These are phyloP conservation scores for Lippia alba DNA, from an alignment of 305 asterid species.

Conservation along the genomic window DNA sequence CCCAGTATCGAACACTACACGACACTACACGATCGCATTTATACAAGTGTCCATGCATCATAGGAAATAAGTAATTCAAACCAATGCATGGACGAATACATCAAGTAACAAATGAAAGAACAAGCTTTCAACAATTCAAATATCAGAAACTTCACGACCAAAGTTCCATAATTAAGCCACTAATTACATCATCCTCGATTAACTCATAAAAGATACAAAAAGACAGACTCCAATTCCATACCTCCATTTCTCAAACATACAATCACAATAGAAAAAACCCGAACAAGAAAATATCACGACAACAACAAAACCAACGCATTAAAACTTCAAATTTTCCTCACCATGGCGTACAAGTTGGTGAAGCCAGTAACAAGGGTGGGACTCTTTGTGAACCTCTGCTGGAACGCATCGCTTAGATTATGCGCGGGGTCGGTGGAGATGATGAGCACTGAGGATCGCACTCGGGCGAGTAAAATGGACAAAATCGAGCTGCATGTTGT, in stretches of 20 bases:
- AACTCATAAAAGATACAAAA: neutral
- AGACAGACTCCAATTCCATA: neutral
- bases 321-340: conserved; percentile 30
- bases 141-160: neutral
- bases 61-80: neutral
- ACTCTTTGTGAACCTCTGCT: conserved; percentile 83
- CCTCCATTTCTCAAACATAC: conserved; percentile 19
- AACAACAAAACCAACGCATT: neutral
- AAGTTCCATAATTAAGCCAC: neutral
- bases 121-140: conserved; percentile 1
- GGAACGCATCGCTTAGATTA: conserved; percentile 97
- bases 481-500: conserved; percentile 81
- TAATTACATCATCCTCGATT: conserved; percentile 10
- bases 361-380: conserved; percentile 95
- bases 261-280: neutral
- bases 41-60: neutral
- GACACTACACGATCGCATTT: no score
- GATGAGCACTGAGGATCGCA: conserved; percentile 79
- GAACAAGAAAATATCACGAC: neutral
- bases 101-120: conserved; percentile 17
- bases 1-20: no score
- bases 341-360: conserved; percentile 94
- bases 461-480: conserved; percentile 60
- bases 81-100: conserved; percentile 5
- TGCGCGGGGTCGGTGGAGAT: conserved; percentile 99